Percentiles rank a stretch among this genome's conserved stretches.
These are phyloP conservation scores for Metschnikowia gelsemii DNA, from an alignment of 805 yeast species.

Conservation along the genomic window DNA sequence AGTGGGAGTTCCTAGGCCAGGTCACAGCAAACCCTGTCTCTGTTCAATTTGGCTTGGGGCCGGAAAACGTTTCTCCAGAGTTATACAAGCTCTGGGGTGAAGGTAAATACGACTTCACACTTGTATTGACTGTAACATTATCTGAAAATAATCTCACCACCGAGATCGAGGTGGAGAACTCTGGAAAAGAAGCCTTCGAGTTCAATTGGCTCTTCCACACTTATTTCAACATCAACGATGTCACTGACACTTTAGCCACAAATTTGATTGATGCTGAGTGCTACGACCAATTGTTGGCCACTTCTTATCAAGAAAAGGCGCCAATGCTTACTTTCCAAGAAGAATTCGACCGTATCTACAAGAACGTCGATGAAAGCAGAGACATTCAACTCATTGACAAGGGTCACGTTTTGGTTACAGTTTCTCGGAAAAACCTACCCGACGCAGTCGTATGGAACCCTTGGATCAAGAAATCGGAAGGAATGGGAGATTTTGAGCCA, in stretches of 20 bases:
- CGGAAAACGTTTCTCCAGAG: constrained; percentile 72
- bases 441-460: constrained; percentile 96
- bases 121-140: constrained; percentile 64
- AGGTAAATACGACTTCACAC: constrained; percentile 65
- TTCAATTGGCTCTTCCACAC: constrained; percentile 97
- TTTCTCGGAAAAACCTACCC: constrained; percentile 62
- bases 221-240: constrained; percentile 71
- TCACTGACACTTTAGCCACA: constrained; percentile 72
- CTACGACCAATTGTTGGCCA: constrained; percentile 71
- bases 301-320: constrained; percentile 64
- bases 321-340: constrained; percentile 71
- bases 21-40: constrained; percentile 60
- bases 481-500: constrained; percentile 88
- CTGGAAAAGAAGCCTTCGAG: constrained; percentile 63
- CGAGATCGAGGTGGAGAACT: constrained; percentile 71
- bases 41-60: constrained; percentile 87
- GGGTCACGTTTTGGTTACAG: constrained; percentile 68
- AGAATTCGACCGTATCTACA: constrained; percentile 85
- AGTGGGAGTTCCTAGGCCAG: constrained; percentile 95
- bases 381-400: constrained; percentile 65
- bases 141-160: constrained; percentile 60
- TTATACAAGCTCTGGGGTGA: constrained; percentile 55
- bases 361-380: constrained; percentile 53
- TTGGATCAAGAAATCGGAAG: constrained; percentile 79
- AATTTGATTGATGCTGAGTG: constrained; percentile 74